A percentile compares a stretch with the other conserved stretches of the same genome.
These are phyloP conservation scores for Macrophomina pseudophaseolina DNA, from an alignment of 2,329 filamentous ascomycete genomes.

Conservation along the genomic window DNA sequence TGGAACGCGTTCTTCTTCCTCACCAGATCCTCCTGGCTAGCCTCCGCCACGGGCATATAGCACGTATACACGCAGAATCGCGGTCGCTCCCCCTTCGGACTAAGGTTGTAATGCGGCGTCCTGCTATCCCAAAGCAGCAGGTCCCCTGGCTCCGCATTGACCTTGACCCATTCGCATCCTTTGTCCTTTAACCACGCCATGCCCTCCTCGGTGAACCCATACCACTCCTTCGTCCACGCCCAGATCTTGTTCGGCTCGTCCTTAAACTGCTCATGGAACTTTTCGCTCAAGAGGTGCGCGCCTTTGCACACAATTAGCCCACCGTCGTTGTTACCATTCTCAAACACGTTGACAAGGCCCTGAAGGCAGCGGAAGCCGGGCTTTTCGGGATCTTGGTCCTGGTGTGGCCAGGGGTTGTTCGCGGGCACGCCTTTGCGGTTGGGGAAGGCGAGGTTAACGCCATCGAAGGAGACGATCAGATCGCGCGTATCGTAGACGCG, in stretches of 20 bases:
- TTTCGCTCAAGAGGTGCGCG: slow-evolving; percentile 47
- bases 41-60: slow-evolving; percentile 44
- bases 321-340: slow-evolving; percentile 53
- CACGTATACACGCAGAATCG: slow-evolving; percentile 43
- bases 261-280: slow-evolving; percentile 31
- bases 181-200: slow-evolving; percentile 49
- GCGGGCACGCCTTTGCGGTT: slow-evolving; percentile 42
- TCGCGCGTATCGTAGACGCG: slow-evolving; percentile 47
- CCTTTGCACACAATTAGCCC: slow-evolving; percentile 54
- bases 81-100: slow-evolving; percentile 42
- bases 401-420: slow-evolving; percentile 53
- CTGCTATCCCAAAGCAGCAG: slow-evolving; percentile 55
- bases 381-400: slow-evolving; percentile 49
- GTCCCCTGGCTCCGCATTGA: slow-evolving; percentile 49
- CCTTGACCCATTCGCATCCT: slow-evolving; percentile 48
- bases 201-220: slow-evolving; percentile 50
- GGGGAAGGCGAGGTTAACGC: slow-evolving; percentile 50
- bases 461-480: slow-evolving; percentile 39
- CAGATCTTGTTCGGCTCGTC: slow-evolving; percentile 39
- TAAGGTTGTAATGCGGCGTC: slow-evolving; percentile 49
- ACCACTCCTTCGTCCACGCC: slow-evolving; percentile 45
- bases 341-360: slow-evolving; percentile 51
- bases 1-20: slow-evolving; percentile 39
- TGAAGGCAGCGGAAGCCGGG: slow-evolving; percentile 51
- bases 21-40: slow-evolving; percentile 40